Conservation (phyloP, 345 rosid genomes). For the Sisymbrium altissimum region DNA sequence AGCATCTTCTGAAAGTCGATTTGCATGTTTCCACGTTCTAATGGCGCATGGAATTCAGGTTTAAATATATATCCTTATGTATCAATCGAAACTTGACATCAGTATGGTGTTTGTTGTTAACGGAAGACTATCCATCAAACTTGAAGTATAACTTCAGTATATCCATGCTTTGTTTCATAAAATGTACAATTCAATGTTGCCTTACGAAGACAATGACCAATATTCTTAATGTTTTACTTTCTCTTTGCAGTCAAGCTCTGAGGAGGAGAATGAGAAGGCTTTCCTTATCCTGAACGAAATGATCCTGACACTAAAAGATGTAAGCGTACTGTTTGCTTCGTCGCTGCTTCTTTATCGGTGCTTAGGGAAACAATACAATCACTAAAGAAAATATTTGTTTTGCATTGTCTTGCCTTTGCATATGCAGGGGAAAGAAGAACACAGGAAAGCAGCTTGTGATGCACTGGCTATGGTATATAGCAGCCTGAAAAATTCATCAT, state of each 20-base stretch:
- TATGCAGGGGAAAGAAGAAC: slow-evolving; percentile 69
- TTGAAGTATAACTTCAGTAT: not conserved
- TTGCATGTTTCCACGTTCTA: slow-evolving; percentile 63
- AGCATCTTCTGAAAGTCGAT: slow-evolving; percentile 58
- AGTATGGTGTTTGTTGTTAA: not conserved
- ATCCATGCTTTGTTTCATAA: not conserved
- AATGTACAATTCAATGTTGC: not conserved
- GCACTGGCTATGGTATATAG: slow-evolving; percentile 55
- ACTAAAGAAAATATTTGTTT: no score
- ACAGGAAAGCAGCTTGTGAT: slow-evolving; percentile 77
- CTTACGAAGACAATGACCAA: not conserved
- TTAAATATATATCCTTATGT: not conserved
- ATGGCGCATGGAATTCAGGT: slow-evolving; percentile 79
- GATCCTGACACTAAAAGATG: slow-evolving; percentile 79
- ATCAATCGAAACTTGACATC: slow-evolving; percentile 5
- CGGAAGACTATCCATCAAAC: not conserved
- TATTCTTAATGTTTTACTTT: slow-evolving; percentile 19
- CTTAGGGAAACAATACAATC: not conserved
- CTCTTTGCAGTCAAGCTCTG: slow-evolving; percentile 51
- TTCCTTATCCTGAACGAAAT: slow-evolving; percentile 90
- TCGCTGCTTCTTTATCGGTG: not conserved
- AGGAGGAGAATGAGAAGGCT: slow-evolving; percentile 70
- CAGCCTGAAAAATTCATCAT: slow-evolving; percentile 44
- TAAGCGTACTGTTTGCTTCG: slow-evolving; percentile 39
- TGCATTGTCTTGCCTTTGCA: slow-evolving; percentile 3